Percentiles rank a stretch among this genome's conserved stretches.
These are phyloP conservation scores for Macrolepiota albuminosa DNA, from an alignment of 768 basidiomycete species.

Conservation along the genomic window DNA sequence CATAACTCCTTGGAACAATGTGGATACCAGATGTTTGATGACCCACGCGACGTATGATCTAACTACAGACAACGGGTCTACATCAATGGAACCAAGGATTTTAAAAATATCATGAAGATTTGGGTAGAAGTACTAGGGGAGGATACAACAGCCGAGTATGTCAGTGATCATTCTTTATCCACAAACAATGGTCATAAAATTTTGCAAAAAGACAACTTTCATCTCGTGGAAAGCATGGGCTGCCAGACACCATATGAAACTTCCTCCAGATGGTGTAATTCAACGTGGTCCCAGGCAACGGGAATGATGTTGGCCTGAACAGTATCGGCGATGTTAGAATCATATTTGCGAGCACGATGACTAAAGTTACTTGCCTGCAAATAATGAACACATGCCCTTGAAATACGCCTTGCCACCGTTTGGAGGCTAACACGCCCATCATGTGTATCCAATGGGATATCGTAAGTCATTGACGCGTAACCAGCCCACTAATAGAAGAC, in stretches of 20 bases:
- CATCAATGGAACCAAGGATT: neutral
- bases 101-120: too few relatives aligned
- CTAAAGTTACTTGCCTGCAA: conserved; percentile 45
- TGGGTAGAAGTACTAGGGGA: neutral
- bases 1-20: neutral
- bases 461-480: conserved; percentile 65
- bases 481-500: conserved; percentile 56
- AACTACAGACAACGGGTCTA: neutral
- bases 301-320: conserved; percentile 64
- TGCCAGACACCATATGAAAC: conserved; percentile 67
- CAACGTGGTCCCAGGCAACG: conserved; percentile 62
- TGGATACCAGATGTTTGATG: too few relatives aligned
- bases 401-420: conserved; percentile 64
- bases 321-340: neutral
- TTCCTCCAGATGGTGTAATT: conserved; percentile 71
- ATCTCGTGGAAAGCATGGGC: conserved; percentile 47
- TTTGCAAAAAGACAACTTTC: neutral
- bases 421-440: conserved; percentile 60
- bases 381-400: conserved; percentile 70
- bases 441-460: conserved; percentile 67
- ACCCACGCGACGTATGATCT: neutral
- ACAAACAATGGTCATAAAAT: neutral
- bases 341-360: conserved; percentile 1
- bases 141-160: neutral
- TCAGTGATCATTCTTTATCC: too few relatives aligned